These are phyloP conservation scores for Penicillium angulare DNA, from an alignment of 495 filamentous ascomycete genomes.

Conservation along the genomic window DNA sequence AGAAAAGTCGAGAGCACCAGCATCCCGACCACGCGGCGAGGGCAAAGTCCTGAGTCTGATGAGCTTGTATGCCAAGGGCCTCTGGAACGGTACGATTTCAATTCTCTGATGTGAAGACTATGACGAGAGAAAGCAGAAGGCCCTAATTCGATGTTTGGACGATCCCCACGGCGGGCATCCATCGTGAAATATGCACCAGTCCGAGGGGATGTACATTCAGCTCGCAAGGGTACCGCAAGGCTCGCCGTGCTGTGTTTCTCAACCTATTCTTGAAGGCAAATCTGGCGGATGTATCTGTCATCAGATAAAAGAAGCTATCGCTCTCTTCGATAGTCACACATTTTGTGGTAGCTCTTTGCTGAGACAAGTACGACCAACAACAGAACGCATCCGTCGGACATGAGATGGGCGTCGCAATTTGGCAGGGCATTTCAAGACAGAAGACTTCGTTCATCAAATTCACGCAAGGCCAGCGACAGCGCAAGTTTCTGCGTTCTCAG, in stretches of 20 bases:
- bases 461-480: not conserved
- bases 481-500: no score
- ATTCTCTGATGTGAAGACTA: not conserved
- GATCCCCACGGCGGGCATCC: not conserved
- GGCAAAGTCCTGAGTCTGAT: not conserved
- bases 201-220: not conserved
- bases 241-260: not conserved
- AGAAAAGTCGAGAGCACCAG: not conserved
- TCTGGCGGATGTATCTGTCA: not conserved
- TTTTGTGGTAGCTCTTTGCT: not conserved
- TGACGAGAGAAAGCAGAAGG: not conserved
- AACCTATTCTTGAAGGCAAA: not conserved
- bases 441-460: not conserved
- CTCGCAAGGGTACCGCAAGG: not conserved
- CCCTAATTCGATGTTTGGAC: not conserved
- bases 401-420: not conserved
- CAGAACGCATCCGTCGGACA: not conserved
- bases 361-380: no score
- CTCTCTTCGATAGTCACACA: not conserved
- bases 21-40: not conserved
- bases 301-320: not conserved
- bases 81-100: not conserved
- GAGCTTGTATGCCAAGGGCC: not conserved
- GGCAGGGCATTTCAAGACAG: not conserved
- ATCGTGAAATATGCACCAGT: not conserved